Evolutionary conservation across 805 yeast species (phyloP), one percentile per base, ranked within the genome.

Genomic region (Yamadazyma philogaea): DNA sequence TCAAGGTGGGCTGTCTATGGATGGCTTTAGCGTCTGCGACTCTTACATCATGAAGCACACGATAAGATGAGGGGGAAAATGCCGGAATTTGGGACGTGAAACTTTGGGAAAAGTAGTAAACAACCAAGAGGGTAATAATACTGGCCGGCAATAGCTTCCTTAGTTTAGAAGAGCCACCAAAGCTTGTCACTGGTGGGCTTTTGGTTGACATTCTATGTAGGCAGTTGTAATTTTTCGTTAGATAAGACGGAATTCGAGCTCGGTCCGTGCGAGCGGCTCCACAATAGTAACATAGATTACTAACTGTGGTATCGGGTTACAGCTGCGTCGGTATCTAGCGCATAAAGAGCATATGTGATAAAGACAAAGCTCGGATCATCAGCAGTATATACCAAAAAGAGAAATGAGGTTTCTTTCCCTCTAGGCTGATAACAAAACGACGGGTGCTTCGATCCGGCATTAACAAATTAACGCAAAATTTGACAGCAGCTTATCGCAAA

Each of bases 1-100:
- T 34, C 50, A 78, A 61, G 2, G 75, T 63, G 0, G 82, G 78
- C 19, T 42, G 36, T 7, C 61, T 59, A 14, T 30, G 7, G 5
- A 21, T 11, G 4, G 24, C 12, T 17, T 33, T 30, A 6, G 30
- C 5, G 12, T 31, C 37, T 3, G 3, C n/a, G 16, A 42, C 17
- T 42, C 45, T 30, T 14, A 7, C 15, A 27, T 42, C 45, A 20
- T 42, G 45, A n/a, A 42, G 30, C 3, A 19, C 17, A 8, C 26
- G 33, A 19, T 39, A 39, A n/a, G 31, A 19, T 1, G 20, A 10
- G 11, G 30, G 8, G 10, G 37, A 22, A n/a, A 21, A 34, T 7
- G 6, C 26, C 2, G 30, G 37, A 17, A 33, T 12, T 19, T 18
- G 19, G 10, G 35, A 16, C 5, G 14, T 33, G 4, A n/a, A 18